A percentile compares a stretch with the other conserved stretches of the same genome.
These are phyloP conservation scores for Marasmius oreades DNA, from an alignment of 1,284 basidiomycete genomes.

Conservation along the genomic window DNA sequence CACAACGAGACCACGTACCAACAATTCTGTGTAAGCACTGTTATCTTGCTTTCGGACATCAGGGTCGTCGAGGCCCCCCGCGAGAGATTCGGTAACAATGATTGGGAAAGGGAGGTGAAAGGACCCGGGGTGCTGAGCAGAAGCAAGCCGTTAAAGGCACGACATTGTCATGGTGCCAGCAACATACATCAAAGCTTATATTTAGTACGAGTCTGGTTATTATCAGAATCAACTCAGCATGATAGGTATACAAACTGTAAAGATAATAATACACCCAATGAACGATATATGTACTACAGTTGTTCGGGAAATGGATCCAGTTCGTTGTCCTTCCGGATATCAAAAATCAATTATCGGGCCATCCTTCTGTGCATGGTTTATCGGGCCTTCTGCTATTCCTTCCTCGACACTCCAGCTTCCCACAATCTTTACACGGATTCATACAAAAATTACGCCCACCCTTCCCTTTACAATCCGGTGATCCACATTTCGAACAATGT, in stretches of 20 bases:
- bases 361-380: constrained; percentile 63
- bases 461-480: constrained; percentile 73
- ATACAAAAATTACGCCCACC: constrained; percentile 66
- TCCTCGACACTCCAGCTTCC: constrained; percentile 66
- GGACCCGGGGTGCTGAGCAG: too few species aligned
- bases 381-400: constrained; percentile 71
- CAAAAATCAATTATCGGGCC: constrained; percentile 29
- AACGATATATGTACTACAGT: too few species aligned
- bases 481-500: constrained; percentile 70
- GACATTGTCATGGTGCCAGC: too few species aligned
- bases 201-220: too few species aligned
- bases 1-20: constrained; percentile 12
- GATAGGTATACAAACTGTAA: too few species aligned
- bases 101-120: too few species aligned
- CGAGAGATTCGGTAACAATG: too few species aligned
- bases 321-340: too few species aligned
- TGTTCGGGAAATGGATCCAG: background rate
- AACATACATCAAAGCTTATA: too few species aligned
- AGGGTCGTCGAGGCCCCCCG: background rate
- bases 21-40: constrained; percentile 15
- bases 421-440: constrained; percentile 72
- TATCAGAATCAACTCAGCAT: too few species aligned
- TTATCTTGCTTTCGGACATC: constrained; percentile 12
- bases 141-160: too few species aligned
- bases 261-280: background rate